Evolutionary conservation across 2,329 filamentous ascomycete genomes (phyloP), one percentile per base, ranked within the genome.

Genomic region (Grosmannia huntii): DNA sequence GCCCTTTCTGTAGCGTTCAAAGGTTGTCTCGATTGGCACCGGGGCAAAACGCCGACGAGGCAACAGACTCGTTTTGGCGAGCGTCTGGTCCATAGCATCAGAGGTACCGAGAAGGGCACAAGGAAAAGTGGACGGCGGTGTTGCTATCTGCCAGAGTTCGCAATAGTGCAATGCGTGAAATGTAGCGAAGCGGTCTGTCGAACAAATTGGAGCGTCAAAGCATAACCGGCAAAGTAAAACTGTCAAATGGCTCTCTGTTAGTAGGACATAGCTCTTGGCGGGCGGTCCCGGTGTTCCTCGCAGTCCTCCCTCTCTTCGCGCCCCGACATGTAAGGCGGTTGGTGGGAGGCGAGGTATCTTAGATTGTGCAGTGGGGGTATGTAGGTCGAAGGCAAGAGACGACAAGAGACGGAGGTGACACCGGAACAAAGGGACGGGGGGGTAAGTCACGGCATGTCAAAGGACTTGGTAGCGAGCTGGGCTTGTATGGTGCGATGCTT

Each of bases 1-100:
- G 59, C 67, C 66, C 66, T 75, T 75, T 65, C 82, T 74, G 67
- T 75, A 79, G 53, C 81, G 79, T 63, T 83, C 82, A 64, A 81
- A 82, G 1, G 80, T 85, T 10, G 86, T 90, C 70, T 90, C 87
- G 62, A 90, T 81, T 19, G 86, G 85, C 57, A 87, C 78, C 38
- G 86, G 85, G 49, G 74, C 77, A 71, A 89, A 89, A 65, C 82
- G 82, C 66, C 80, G 75, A 3, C 59, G 60, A 4, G 59, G 55
- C 36, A 59, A 31, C 53, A 56, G 46, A 25, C 50, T 36, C 19
- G 58, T 7, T 33, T 48, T 56, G 3, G 48, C 9, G 7, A 51
- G 33, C 6, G 55, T 36, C 4, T 55, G 53, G 16, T 58, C 23
- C 59, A 58, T 61, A 19, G 5, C 41, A n/a, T 44, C 16, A 21